These are phyloP conservation scores for Penicillium brevicompactum DNA, from an alignment of 2,329 filamentous ascomycete genomes.

Conservation along the genomic window DNA sequence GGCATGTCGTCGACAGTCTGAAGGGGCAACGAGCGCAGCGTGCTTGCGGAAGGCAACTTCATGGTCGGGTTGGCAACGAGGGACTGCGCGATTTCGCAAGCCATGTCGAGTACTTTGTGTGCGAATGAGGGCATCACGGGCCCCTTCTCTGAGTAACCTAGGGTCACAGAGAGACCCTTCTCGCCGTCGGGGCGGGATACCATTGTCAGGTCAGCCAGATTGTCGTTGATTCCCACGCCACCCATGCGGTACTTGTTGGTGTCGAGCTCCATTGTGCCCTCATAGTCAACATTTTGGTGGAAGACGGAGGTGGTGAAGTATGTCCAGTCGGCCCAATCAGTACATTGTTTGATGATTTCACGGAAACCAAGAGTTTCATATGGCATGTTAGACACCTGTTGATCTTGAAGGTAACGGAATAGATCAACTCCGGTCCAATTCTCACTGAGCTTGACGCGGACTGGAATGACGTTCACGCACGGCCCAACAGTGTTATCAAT, in stretches of 20 bases:
- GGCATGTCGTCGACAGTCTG: conserved; percentile 33
- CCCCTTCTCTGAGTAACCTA: conserved; percentile 43
- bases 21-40: conserved; percentile 33
- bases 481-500: conserved; percentile 64
- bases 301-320: conserved; percentile 46
- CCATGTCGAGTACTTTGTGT: conserved; percentile 41
- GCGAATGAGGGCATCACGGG: conserved; percentile 37
- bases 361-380: conserved; percentile 58
- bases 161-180: conserved; percentile 36
- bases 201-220: conserved; percentile 44
- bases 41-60: conserved; percentile 35
- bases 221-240: conserved; percentile 42
- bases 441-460: conserved; percentile 59
- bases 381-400: conserved; percentile 59
- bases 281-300: conserved; percentile 41
- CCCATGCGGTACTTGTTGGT: conserved; percentile 42
- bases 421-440: conserved; percentile 57
- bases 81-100: conserved; percentile 40
- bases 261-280: conserved; percentile 41
- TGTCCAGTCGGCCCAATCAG: conserved; percentile 45
- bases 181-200: conserved; percentile 39
- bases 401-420: conserved; percentile 57
- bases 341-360: conserved; percentile 54
- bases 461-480: conserved; percentile 68
- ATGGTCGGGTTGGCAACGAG: conserved; percentile 40